phyloP scores from a whole-genome alignment of 1,284 basidiomycete genomes.

The Violaceomyces palustris region DNA sequence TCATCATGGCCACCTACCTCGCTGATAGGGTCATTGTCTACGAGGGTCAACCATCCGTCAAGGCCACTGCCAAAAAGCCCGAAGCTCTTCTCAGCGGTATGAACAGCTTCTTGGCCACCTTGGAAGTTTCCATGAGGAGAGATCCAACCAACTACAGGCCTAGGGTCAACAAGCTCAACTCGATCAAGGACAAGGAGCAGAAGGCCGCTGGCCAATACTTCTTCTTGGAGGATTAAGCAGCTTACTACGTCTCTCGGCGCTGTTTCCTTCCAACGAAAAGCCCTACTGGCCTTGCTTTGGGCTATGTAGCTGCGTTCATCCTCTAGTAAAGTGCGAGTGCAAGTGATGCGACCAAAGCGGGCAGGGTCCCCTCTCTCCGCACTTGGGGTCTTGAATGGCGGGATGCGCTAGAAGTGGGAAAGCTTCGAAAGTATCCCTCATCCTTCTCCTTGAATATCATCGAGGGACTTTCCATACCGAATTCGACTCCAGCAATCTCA shows the following conservation, averaged over 20 bases:
- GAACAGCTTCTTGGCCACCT: slow-evolving; percentile 49
- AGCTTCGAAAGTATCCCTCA: too few relatives aligned
- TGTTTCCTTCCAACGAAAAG: too few relatives aligned
- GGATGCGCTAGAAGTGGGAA: too few relatives aligned
- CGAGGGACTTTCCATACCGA: too few relatives aligned
- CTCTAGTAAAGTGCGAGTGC: too few relatives aligned
- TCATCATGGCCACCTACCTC: slow-evolving; percentile 51
- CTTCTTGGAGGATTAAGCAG: slow-evolving; percentile 47
- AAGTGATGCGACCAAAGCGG: too few relatives aligned
- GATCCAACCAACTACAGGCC: slow-evolving; percentile 52
- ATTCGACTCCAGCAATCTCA: too few relatives aligned
- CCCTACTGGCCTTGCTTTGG: too few relatives aligned
- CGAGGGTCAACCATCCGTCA: slow-evolving; percentile 49
- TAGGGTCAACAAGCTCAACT: slow-evolving; percentile 52
- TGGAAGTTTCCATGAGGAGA: slow-evolving; percentile 51
- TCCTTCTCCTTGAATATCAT: too few relatives aligned
- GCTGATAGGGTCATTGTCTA: slow-evolving; percentile 51
- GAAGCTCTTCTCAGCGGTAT: slow-evolving; percentile 50
- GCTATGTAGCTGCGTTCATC: too few relatives aligned
- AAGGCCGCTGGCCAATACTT: slow-evolving; percentile 51
- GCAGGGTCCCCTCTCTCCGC: too few relatives aligned
- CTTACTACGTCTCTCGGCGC: background rate
- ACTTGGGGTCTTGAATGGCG: too few relatives aligned
- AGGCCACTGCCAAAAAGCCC: slow-evolving; percentile 45
- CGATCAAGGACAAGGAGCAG: slow-evolving; percentile 53